Evolutionary conservation across 2,329 filamentous ascomycete genomes (phyloP), one percentile per base, ranked within the genome.

Genomic region (Talaromyces rugulosus): DNA sequence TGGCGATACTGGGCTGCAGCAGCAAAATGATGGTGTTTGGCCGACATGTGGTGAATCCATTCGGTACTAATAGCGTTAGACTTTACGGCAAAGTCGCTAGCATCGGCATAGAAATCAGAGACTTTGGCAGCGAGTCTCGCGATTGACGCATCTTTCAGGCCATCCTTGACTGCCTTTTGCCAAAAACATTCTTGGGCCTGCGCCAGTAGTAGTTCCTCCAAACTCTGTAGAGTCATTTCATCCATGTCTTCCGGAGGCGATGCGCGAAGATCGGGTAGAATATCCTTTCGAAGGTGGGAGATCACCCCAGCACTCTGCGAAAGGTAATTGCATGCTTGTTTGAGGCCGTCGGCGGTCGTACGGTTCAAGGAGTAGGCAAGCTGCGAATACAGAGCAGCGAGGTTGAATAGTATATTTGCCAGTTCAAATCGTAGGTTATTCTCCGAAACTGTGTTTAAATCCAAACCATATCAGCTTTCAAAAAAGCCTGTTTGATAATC

Each of bases 101-200:
- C 92, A 59, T 88, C 81, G 59, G 87, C 90, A 76, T 98, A 99
- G 51, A 96, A 85, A 71, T 99, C 95, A 2, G 91, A 96, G 4
- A 98, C 92, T 64, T 92, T 87, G 3, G 92, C 92, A 4, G 95
- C 93, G 18, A 99, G 82, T 73, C 96, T 95, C 2, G 95, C 91
- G 64, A 99, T 96, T 0, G 89, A 91, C 1, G 87, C 90, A 73
- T 99, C 95, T 74, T 96, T 97, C 78, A 96, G 87, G 28, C 89
- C 88, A 72, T 97, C 94, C 80, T 96, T 93, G 62, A 96, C 93
- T 0, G 95, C 94, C 74, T 96, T 98, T 68, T 95, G 90, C 95
- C 95, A 99, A 76, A 95, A 98, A 73, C 93, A 98, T 78, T 99
- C 95, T 72, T 99, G 95, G 31, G 90, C 93, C 74, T 99, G 92